Percentiles rank a stretch among this genome's conserved stretches.
These are phyloP conservation scores for Mycena venus DNA, from an alignment of 768 basidiomycete species.

Conservation along the genomic window DNA sequence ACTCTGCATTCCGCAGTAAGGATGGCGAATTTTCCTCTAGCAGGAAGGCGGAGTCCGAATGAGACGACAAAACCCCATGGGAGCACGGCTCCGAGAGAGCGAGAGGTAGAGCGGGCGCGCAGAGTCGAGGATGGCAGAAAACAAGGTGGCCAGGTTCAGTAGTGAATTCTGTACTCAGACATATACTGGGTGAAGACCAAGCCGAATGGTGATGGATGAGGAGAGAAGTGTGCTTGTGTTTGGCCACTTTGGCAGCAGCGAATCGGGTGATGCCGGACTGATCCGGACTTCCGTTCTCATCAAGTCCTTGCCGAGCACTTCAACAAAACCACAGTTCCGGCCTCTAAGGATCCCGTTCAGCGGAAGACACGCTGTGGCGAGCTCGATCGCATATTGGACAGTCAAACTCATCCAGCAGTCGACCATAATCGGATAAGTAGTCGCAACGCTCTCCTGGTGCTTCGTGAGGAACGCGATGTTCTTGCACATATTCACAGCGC, in stretches of 20 bases:
- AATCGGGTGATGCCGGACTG: background rate
- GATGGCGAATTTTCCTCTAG: no score
- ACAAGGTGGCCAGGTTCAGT: no score
- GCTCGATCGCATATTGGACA: constrained; percentile 47
- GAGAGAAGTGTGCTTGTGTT: background rate
- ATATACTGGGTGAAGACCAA: no score
- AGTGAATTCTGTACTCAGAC: no score
- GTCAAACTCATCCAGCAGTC: constrained; percentile 46
- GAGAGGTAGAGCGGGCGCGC: no score
- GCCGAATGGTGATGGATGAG: background rate
- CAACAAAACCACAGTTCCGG: background rate
- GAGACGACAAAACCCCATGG: no score
- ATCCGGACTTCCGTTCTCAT: background rate
- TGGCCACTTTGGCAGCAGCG: background rate
- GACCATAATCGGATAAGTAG: constrained; percentile 45
- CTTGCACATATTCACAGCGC: constrained; percentile 40
- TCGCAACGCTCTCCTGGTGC: constrained; percentile 44
- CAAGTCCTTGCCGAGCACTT: background rate
- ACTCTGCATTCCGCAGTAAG: no score
- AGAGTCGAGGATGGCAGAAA: no score
- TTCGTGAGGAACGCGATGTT: constrained; percentile 45
- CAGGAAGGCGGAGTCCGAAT: no score
- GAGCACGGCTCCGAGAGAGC: no score
- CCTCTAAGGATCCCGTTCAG: no score
- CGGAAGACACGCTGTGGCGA: constrained; percentile 43